A percentile compares a stretch with the other conserved stretches of the same genome.
Conservation (phyloP, 805 yeast genomes). For the Spathaspora passalidarum region DNA sequence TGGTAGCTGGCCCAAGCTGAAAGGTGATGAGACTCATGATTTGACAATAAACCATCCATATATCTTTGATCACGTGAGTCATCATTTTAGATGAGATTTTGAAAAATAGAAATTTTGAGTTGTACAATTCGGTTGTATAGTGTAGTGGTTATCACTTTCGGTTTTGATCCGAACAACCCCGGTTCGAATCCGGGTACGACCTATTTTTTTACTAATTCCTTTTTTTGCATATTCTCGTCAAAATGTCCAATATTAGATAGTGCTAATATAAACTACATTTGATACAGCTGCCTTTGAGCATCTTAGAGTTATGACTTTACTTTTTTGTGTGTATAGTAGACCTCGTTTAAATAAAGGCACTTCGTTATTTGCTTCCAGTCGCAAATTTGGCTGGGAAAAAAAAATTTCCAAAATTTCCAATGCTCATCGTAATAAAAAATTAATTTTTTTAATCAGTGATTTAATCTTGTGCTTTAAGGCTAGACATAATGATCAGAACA, state of each 20-base stretch:
- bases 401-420: slow-evolving; percentile 1
- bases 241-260: not conserved
- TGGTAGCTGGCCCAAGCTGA: too few relatives aligned
- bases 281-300: too few relatives aligned
- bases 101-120: not conserved
- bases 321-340: too few relatives aligned
- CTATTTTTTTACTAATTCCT: slow-evolving; percentile 12
- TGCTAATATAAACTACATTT: too few relatives aligned
- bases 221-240: too few relatives aligned
- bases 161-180: slow-evolving; percentile 83
- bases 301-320: too few relatives aligned
- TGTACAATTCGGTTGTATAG: slow-evolving; percentile 25
- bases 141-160: slow-evolving; percentile 83
- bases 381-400: not conserved
- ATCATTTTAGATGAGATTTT: not conserved
- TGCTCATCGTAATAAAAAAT: slow-evolving; percentile 1
- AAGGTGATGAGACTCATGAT: too few relatives aligned
- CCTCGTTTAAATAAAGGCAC: too few relatives aligned
- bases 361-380: too few relatives aligned
- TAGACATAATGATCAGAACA: slow-evolving; percentile 31
- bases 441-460: not conserved
- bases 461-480: not conserved
- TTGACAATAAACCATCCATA: too few relatives aligned
- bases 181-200: slow-evolving; percentile 82
- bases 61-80: not conserved